Conservation (phyloP, 2,329 filamentous ascomycete species). For the Colletotrichum sp. region DNA sequence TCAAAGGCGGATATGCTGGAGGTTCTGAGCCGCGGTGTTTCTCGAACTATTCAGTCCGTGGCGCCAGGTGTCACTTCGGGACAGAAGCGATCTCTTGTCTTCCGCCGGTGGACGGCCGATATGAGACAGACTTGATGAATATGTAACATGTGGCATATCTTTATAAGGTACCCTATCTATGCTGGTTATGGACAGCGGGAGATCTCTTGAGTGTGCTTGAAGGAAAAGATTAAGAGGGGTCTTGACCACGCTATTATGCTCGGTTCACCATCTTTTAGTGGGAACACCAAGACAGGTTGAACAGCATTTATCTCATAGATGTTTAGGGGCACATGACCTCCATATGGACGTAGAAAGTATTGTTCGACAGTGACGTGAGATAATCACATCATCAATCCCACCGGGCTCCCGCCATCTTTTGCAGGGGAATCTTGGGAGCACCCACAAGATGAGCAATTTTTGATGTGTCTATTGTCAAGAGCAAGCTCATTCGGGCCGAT, state of each 20-base stretch:
- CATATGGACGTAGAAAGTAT: not conserved
- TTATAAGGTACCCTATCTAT: too few species aligned
- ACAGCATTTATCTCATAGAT: not conserved
- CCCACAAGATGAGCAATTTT: not conserved
- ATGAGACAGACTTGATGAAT: not conserved
- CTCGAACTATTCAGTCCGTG: not conserved
- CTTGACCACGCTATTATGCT: too few species aligned
- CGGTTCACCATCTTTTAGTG: not conserved
- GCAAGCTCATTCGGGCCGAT: not conserved
- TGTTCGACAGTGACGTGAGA: not conserved
- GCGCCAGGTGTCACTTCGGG: not conserved
- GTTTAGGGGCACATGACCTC: not conserved
- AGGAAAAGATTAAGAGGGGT: too few species aligned
- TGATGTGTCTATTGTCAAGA: not conserved
- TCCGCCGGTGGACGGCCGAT: not conserved
- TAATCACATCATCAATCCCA: not conserved
- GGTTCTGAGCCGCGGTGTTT: not conserved
- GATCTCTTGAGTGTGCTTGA: too few species aligned
- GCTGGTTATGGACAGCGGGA: not conserved
- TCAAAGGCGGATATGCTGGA: not conserved
- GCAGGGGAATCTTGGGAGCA: not conserved
- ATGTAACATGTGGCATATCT: not conserved
- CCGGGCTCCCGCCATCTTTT: not conserved
- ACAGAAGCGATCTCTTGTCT: not conserved
- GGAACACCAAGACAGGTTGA: too few species aligned